Base-by-base conservation (phyloP, 352 stramenopile genomes). In the Globisporangium sylvaticum region DNA sequence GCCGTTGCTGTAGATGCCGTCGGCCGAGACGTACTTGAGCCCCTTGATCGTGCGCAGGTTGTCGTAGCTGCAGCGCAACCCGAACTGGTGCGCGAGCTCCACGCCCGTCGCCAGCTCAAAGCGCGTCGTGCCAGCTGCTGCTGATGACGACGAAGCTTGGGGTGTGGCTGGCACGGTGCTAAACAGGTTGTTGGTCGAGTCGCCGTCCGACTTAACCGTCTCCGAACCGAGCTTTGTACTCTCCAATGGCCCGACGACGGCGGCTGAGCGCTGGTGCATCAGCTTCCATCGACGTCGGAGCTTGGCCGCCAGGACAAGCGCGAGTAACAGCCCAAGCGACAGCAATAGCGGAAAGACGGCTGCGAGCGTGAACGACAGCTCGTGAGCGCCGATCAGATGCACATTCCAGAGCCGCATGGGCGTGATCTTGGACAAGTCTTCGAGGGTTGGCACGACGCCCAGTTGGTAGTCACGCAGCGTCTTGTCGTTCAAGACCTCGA, bases 341-440 rank as follows among this genome's bases (percentile, higher is more conserved):
- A 66, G 12, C 9, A 65, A 44, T 14, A 65, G 44, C 12, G 59
- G 59, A 31, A 48, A n/a, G 18, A 57, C 37, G 20, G 14, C 59
- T 32, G 59, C 44, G 27, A 57, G 12, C 27, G n/a, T 65, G 61
- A 66, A 66, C 25, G 9, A 0, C 14, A 24, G 2, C 31, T 66
- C 61, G 14, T 3, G 37, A 3, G 46, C 24, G 22, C 61, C 48
- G 29, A 59, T 50, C 22, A n/a, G 18, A 27, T 62, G 63, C 42
- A 27, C 15, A 25, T 55, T 68, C 63, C 52, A 68, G 52, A 68
- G 55, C 42, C 63, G 63, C 63, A 68, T 62, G 22, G 62, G 52
- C 53, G 63, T 68, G 25, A 48, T 44, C 46, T 59, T 48, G 18
- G 61, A 44, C 29, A 66, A 9, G 14, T 66, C 50, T 5, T 58